Percentiles rank a stretch among this genome's conserved stretches.
Evolutionary conservation across 768 basidiomycete genomes (phyloP).

Genomic region (Russula abietina): DNA sequence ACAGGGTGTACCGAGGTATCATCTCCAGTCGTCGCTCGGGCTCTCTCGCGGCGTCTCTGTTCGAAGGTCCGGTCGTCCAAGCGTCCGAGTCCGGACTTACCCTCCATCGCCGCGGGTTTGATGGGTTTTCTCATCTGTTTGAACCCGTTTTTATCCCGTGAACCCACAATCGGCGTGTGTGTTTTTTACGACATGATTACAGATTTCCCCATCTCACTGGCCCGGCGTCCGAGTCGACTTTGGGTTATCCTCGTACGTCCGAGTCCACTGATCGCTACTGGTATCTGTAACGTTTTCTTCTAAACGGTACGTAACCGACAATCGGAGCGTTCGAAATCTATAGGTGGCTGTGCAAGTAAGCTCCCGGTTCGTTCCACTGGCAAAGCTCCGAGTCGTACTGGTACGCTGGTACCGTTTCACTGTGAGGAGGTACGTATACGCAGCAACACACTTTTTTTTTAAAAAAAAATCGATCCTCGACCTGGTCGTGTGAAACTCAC

Average conservation of each 20-base stretch:
- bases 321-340: neutral
- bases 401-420: no score
- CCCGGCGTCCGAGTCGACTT: no score
- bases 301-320: neutral
- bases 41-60: neutral
- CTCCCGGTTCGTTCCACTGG: neutral
- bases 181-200: conserved; percentile 3
- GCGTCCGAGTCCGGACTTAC: neutral
- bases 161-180: neutral
- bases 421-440: conserved; percentile 8
- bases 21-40: neutral
- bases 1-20: neutral
- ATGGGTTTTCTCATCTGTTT: conserved; percentile 1
- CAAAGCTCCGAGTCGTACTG: no score
- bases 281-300: neutral
- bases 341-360: conserved; percentile 5
- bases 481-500: no score
- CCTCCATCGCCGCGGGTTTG: conserved; percentile 9
- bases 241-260: neutral
- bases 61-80: neutral
- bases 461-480: neutral
- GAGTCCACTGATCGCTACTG: neutral
- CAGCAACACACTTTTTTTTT: conserved; percentile 15
- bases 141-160: conserved; percentile 2
- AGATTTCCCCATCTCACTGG: neutral